A percentile compares a stretch with the other conserved stretches of the same genome.
phyloP scores from a whole-genome alignment of 1,284 basidiomycete species.

The Microbotryum intermedium region DNA sequence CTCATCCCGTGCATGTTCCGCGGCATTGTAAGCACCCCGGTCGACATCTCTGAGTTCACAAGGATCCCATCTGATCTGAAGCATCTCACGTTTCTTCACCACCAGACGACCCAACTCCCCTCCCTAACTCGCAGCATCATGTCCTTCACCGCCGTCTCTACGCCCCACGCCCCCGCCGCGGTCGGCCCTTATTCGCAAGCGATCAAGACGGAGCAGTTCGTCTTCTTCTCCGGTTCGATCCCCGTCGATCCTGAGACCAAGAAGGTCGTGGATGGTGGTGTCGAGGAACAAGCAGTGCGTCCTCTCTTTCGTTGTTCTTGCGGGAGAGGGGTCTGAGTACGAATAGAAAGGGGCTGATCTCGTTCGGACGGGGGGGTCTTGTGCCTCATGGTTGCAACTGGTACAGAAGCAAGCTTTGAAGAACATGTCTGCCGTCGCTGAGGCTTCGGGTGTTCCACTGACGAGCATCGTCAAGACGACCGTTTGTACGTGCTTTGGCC shows the following conservation, averaged over 20 bases:
- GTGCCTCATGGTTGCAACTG: background rate
- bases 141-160: slow-evolving; percentile 13
- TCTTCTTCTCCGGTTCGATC: slow-evolving; percentile 80
- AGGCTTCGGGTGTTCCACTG: slow-evolving; percentile 67
- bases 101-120: background rate
- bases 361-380: background rate
- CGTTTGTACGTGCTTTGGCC: slow-evolving; percentile 10
- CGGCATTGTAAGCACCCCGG: too few relatives aligned
- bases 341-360: background rate
- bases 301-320: background rate
- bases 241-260: slow-evolving; percentile 69
- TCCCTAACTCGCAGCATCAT: background rate
- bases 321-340: background rate
- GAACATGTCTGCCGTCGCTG: slow-evolving; percentile 76
- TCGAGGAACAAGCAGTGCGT: slow-evolving; percentile 65
- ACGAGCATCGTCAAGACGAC: slow-evolving; percentile 78
- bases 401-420: slow-evolving; percentile 60
- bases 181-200: slow-evolving; percentile 84
- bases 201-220: slow-evolving; percentile 70
- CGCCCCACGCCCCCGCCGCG: slow-evolving; percentile 57
- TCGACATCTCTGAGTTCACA: too few relatives aligned
- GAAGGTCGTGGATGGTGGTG: slow-evolving; percentile 65
- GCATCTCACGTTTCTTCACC: too few relatives aligned
- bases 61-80: too few relatives aligned
- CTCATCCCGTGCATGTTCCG: too few relatives aligned